These are phyloP conservation scores for Cinchona pubescens DNA, from an alignment of 257 asterid species.

Conservation along the genomic window DNA sequence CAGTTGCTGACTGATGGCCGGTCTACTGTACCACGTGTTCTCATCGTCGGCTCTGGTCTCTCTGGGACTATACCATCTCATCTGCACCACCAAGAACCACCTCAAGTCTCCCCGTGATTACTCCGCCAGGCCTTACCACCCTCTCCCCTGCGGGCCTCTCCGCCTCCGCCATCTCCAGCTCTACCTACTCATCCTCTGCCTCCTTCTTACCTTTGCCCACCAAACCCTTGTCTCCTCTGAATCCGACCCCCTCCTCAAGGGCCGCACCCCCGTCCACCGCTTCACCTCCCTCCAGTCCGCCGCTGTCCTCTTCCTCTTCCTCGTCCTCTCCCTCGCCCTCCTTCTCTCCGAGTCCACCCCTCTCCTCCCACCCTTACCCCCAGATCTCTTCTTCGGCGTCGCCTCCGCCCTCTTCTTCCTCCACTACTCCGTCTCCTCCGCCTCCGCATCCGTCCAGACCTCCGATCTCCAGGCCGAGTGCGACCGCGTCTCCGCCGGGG, in stretches of 20 bases:
- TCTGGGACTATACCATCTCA: conserved; percentile 72
- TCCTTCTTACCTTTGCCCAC: conserved; percentile 53
- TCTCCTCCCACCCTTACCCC: conserved; percentile 55
- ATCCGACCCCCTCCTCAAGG: conserved; percentile 77
- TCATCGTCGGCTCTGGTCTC: conserved; percentile 62
- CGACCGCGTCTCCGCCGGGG: conserved; percentile 48
- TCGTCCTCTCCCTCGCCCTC: conserved; percentile 52
- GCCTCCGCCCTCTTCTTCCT: conserved; percentile 68
- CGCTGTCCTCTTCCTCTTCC: conserved; percentile 60
- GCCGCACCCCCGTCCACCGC: conserved; percentile 73
- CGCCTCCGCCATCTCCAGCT: conserved; percentile 60
- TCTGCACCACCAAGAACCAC: conserved; percentile 66
- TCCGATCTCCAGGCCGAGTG: conserved; percentile 88
- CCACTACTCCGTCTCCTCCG: conserved; percentile 49
- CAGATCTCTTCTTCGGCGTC: conserved; percentile 64
- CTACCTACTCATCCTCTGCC: conserved; percentile 50
- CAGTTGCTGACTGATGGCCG: too few species aligned
- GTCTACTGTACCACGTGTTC: conserved; percentile 65
- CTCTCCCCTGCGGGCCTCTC: conserved; percentile 27
- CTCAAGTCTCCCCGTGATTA: conserved; percentile 76
- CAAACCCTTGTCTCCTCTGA: conserved; percentile 55
- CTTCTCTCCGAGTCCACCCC: conserved; percentile 64
- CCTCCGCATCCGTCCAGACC: conserved; percentile 71
- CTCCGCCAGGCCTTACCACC: conserved; percentile 70
- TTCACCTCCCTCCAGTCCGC: conserved; percentile 76